Evolutionary conservation across 2,329 filamentous ascomycete genomes (phyloP).

Genomic region (Monosporascus sp.): DNA sequence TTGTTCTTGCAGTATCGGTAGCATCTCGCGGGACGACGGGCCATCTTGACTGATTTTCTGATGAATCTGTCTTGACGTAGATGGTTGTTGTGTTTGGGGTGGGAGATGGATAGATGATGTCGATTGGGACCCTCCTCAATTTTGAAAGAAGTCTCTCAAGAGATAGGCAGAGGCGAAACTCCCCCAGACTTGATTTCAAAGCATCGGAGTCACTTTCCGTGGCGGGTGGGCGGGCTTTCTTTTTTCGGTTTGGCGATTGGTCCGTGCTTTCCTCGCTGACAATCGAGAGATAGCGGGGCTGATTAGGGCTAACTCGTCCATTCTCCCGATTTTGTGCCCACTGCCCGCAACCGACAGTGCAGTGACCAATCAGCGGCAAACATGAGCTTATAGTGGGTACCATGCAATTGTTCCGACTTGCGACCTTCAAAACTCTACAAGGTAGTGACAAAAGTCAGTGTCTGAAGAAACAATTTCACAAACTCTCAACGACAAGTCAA

Average conservation of each 20-base stretch:
- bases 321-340: background rate
- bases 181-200: conserved; percentile 49
- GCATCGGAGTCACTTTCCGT: conserved; percentile 27
- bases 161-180: conserved; percentile 24
- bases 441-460: too few species aligned
- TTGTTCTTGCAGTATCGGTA: conserved; percentile 99
- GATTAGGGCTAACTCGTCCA: conserved; percentile 30
- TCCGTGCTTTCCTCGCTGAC: background rate
- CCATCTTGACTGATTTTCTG: conserved; percentile 80
- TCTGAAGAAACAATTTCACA: too few species aligned
- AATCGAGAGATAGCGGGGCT: background rate
- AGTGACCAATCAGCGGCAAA: background rate
- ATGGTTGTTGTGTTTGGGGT: conserved; percentile 30
- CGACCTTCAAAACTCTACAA: too few species aligned
- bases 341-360: background rate
- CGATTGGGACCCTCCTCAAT: conserved; percentile 23
- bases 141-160: conserved; percentile 22
- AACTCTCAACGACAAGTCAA: conserved; percentile 15
- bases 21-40: conserved; percentile 97
- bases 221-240: conserved; percentile 1
- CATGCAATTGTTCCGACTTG: background rate
- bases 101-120: conserved; percentile 23
- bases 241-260: background rate
- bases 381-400: background rate
- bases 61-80: conserved; percentile 40